These are phyloP conservation scores for Cyberlindnera lachancei DNA, from an alignment of 805 yeast species.

Conservation along the genomic window DNA sequence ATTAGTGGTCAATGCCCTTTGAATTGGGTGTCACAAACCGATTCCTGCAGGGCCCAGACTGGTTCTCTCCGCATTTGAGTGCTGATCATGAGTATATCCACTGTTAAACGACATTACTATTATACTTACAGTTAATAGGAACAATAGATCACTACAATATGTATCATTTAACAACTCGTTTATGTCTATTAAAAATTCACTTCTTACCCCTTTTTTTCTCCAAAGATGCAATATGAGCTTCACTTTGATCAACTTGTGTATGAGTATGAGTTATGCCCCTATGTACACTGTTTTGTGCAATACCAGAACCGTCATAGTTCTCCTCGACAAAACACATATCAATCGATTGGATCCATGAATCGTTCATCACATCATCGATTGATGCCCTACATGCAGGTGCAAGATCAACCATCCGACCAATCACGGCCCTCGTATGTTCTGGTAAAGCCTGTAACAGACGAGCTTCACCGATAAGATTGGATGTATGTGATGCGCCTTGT, in stretches of 20 bases:
- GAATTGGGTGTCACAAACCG: too few species aligned
- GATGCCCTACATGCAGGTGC: slow-evolving; percentile 82
- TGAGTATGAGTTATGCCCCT: slow-evolving; percentile 64
- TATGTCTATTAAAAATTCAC: too few species aligned
- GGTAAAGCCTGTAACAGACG: slow-evolving; percentile 66
- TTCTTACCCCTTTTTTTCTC: slow-evolving; percentile 64
- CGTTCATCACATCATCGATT: slow-evolving; percentile 73
- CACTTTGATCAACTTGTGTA: slow-evolving; percentile 85
- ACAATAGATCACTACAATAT: too few species aligned
- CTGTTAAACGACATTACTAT: too few species aligned
- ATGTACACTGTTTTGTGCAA: slow-evolving; percentile 27
- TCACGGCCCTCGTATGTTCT: slow-evolving; percentile 56
- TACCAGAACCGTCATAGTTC: slow-evolving; percentile 30
- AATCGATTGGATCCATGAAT: slow-evolving; percentile 57
- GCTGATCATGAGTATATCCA: too few species aligned
- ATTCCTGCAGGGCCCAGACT: too few species aligned
- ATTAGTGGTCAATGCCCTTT: too few species aligned
- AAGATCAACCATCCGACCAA: slow-evolving; percentile 70
- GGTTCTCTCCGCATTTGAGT: too few species aligned
- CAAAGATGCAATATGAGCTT: slow-evolving; percentile 90
- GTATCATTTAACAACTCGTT: too few species aligned
- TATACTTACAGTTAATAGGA: too few species aligned
- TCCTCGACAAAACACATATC: slow-evolving; percentile 62
- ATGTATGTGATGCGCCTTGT: slow-evolving; percentile 42
- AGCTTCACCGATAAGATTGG: slow-evolving; percentile 62